Conservation (phyloP, 1,284 basidiomycete species). For the Austroboletus rostrupii region DNA sequence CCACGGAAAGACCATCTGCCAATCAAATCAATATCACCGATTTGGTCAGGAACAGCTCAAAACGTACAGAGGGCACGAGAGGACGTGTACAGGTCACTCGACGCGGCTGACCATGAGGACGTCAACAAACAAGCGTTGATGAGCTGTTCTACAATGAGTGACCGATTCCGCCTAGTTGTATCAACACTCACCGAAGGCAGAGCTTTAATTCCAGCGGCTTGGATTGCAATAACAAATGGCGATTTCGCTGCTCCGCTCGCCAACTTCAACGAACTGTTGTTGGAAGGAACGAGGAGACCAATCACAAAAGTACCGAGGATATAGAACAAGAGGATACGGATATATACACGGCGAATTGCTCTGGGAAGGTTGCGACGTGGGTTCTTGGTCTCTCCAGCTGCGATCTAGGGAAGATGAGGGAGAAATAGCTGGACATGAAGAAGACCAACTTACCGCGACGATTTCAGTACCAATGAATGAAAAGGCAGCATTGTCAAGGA, state of each 20-base stretch:
- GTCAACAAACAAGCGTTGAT: conserved; percentile 86
- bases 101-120: conserved; percentile 85
- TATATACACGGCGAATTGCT: conserved; percentile 64
- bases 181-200: conserved; percentile 43
- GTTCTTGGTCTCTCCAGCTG: conserved; percentile 60
- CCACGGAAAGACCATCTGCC: conserved; percentile 70
- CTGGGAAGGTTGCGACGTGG: conserved; percentile 52
- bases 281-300: conserved; percentile 61
- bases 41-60: neutral
- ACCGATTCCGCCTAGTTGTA: neutral
- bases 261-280: conserved; percentile 46
- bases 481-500: conserved; percentile 63
- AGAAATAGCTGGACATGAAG: neutral
- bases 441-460: conserved; percentile 55
- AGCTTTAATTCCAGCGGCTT: conserved; percentile 58
- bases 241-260: conserved; percentile 48
- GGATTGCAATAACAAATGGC: conserved; percentile 69
- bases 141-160: conserved; percentile 45
- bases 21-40: neutral
- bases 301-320: conserved; percentile 49
- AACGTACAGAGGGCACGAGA: conserved; percentile 75
- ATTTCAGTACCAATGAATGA: conserved; percentile 76
- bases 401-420: conserved; percentile 41
- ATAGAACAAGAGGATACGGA: conserved; percentile 69
- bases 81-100: conserved; percentile 78